These are phyloP conservation scores for Talaromyces wortmannii DNA, from an alignment of 495 filamentous ascomycete species.

Conservation along the genomic window DNA sequence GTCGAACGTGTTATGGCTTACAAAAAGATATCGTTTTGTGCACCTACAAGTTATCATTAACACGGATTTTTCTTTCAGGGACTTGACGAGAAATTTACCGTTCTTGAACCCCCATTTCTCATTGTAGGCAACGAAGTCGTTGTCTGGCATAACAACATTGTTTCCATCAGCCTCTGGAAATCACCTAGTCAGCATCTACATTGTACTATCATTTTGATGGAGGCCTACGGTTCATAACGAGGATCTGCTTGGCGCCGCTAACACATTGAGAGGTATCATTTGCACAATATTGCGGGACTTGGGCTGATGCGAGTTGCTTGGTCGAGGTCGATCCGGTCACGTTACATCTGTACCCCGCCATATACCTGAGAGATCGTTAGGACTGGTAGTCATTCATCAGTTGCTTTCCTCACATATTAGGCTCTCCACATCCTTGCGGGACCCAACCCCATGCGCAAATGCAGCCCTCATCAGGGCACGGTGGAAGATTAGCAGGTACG, in stretches of 20 bases:
- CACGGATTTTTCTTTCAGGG: neutral
- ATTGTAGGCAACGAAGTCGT: constrained; percentile 12
- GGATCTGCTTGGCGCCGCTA: constrained; percentile 49
- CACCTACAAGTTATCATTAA: neutral
- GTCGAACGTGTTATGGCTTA: neutral
- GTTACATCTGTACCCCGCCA: constrained; percentile 49
- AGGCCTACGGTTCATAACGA: constrained; percentile 38
- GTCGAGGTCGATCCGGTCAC: constrained; percentile 37
- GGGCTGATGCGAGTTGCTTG: constrained; percentile 26
- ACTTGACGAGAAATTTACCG: constrained; percentile 5
- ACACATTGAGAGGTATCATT: constrained; percentile 36
- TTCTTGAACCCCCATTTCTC: constrained; percentile 12
- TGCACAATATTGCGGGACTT: constrained; percentile 36
- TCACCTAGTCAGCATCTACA: neutral
- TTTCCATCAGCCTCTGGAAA: constrained; percentile 13
- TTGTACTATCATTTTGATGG: neutral
- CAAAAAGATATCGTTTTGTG: neutral
- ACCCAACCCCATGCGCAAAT: constrained; percentile 54
- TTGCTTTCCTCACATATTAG: constrained; percentile 23
- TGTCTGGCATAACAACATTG: constrained; percentile 11
- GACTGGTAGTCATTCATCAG: neutral
- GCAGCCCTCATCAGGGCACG: constrained; percentile 44
- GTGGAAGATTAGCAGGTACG: constrained; percentile 36
- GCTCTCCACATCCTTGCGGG: constrained; percentile 39
- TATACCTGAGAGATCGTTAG: constrained; percentile 26